A percentile compares a stretch with the other conserved stretches of the same genome.
phyloP scores from a whole-genome alignment of 2,329 filamentous ascomycete genomes.

The Calonectria pteridis region DNA sequence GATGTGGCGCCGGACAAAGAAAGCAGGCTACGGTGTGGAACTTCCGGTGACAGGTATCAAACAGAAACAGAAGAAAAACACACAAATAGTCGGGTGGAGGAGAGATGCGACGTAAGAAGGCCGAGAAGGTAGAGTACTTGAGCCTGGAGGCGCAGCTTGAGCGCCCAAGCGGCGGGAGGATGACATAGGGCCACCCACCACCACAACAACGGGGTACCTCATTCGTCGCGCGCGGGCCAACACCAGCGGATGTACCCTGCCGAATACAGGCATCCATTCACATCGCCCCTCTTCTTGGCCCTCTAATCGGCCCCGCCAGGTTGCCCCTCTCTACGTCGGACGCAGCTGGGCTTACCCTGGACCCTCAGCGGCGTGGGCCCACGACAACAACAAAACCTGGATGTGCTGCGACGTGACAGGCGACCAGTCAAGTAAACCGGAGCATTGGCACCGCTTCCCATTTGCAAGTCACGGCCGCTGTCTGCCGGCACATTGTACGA shows the following conservation, averaged over 20 bases:
- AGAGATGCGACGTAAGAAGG: conserved; percentile 40
- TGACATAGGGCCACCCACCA: conserved; percentile 38
- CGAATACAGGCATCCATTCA: conserved; percentile 16
- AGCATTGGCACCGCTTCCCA: neutral
- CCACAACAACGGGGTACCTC: conserved; percentile 22
- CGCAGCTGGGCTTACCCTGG: conserved; percentile 25
- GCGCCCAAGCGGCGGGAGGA: conserved; percentile 32
- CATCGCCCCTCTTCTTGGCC: conserved; percentile 26
- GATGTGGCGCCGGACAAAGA: conserved; percentile 2
- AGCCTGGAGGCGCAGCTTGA: conserved; percentile 43
- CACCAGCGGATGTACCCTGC: conserved; percentile 13
- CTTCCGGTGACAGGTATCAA: conserved; percentile 25
- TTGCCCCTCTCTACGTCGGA: conserved; percentile 46
- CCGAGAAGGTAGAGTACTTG: conserved; percentile 33
- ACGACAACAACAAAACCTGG: conserved; percentile 25
- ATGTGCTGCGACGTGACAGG: neutral
- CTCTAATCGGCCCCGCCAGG: conserved; percentile 40
- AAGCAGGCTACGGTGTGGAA: conserved; percentile 20
- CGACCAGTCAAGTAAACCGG: neutral
- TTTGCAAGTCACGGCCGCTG: neutral
- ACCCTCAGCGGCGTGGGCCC: conserved; percentile 20
- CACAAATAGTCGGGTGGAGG: conserved; percentile 28
- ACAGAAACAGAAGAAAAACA: conserved; percentile 27
- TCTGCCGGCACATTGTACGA: conserved; percentile 3
- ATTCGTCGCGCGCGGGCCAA: conserved; percentile 6